Evolutionary conservation across 225 moss, liverwort and hornwort genomes (phyloP).

Genomic region (Physcomitrium patens): DNA sequence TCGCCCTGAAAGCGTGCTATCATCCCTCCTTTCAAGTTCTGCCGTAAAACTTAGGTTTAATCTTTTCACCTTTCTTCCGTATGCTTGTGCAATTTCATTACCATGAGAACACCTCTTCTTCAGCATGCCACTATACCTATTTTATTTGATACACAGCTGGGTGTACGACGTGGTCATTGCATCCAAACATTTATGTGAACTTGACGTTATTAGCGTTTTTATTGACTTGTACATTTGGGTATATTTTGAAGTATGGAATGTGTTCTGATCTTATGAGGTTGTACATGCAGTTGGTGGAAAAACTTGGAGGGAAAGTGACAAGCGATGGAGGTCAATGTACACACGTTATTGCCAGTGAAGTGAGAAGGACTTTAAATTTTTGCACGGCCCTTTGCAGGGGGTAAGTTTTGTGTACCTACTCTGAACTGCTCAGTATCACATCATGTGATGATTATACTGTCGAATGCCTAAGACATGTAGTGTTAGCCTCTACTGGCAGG

Average conservation of each 20-base stretch:
- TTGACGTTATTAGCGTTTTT: too few relatives aligned
- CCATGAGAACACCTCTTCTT: not conserved
- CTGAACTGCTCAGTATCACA: not conserved
- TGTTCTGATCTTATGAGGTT: not conserved
- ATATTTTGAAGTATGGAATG: not conserved
- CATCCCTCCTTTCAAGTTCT: too few relatives aligned
- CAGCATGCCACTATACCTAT: not conserved
- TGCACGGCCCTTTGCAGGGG: conserved; percentile 86
- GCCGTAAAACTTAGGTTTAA: too few relatives aligned
- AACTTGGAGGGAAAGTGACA: conserved; percentile 69
- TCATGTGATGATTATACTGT: not conserved
- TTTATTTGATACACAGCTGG: too few relatives aligned
- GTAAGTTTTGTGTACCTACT: conserved; percentile 36
- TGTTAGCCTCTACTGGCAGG: too few relatives aligned
- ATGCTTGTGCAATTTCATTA: too few relatives aligned
- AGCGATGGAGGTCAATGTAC: conserved; percentile 77
- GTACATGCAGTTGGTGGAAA: conserved; percentile 64
- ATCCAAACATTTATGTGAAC: too few relatives aligned
- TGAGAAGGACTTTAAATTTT: conserved; percentile 86
- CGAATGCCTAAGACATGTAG: too few relatives aligned
- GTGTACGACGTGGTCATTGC: too few relatives aligned
- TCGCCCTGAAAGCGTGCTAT: not conserved
- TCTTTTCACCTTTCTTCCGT: too few relatives aligned
- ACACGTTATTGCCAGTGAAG: conserved; percentile 81
- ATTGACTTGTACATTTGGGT: too few relatives aligned